A percentile compares a stretch with the other conserved stretches of the same genome.
Conservation (phyloP, 163 green algal species). For the Coccomyxa subellipsoidea region DNA sequence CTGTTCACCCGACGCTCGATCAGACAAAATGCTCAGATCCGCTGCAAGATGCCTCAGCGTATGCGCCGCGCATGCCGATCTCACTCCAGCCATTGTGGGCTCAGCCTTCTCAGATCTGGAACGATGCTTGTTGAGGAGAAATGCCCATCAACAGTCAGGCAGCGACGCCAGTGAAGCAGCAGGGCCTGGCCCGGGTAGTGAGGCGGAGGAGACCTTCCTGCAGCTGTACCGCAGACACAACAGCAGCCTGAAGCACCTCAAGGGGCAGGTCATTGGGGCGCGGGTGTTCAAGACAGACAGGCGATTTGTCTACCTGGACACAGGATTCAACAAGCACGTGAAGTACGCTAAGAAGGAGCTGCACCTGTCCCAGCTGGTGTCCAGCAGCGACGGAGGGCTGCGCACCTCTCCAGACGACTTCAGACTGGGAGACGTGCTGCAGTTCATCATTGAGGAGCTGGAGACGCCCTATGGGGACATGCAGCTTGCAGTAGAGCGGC, state of each 20-base stretch:
- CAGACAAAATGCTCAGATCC: neutral
- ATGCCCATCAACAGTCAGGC: neutral
- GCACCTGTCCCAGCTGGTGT: constrained; percentile 20
- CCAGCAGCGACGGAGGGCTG: neutral
- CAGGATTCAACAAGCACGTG: constrained; percentile 16
- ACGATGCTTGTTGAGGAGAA: neutral
- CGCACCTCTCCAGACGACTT: constrained; percentile 4
- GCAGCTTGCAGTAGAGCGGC: constrained; percentile 14
- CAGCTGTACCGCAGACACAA: constrained; percentile 17
- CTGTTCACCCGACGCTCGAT: too few relatives aligned
- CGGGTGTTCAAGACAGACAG: constrained; percentile 4
- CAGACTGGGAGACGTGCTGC: constrained; percentile 20
- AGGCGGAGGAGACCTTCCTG: neutral
- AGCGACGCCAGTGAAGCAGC: neutral
- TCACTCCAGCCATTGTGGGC: neutral
- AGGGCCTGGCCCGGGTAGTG: neutral
- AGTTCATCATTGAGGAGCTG: constrained; percentile 29
- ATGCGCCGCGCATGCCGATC: neutral
- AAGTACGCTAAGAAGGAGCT: constrained; percentile 27
- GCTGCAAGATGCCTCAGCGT: neutral
- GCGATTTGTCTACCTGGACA: constrained; percentile 8
- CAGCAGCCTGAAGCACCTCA: constrained; percentile 15
- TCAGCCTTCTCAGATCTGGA: neutral
- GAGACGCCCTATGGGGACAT: constrained; percentile 33
- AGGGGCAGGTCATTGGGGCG: constrained; percentile 14